Base-by-base conservation (phyloP, 2,329 filamentous ascomycete genomes). In the Aspergillus fructus region DNA sequence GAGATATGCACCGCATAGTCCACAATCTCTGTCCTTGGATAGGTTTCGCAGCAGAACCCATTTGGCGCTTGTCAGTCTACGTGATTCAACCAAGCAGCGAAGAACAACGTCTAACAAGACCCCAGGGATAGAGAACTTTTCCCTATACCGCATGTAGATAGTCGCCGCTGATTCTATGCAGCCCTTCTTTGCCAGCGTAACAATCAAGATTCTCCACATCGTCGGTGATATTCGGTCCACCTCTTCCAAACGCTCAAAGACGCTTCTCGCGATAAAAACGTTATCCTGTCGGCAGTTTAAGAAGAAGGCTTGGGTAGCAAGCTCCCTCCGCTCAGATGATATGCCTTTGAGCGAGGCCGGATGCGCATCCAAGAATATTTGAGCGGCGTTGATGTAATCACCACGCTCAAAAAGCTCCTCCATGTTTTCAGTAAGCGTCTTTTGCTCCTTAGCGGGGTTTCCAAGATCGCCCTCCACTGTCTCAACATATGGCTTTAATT, bases 181-280 rank as follows among this genome's bases (percentile, higher is more conserved):
- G 3, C 71, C 70, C 48, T 69, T 67, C 50, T 69, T 74, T 12
- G 71, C 71, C 52, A 76, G 60, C 12, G 68, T 58, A 53, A 72
- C 63, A 42, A 77, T 68, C 62, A 77, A 55, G 12, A 69, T 62
- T 49, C 70, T 69, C 75, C 75, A 77, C 61, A 76, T 68, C 13
- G 64, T 59, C 8, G 60, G 62, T 13, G 71, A 69, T 6, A 77
- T 59, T 17, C 64, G 58, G 42, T 70, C 66, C 46, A 74, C 60
- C 19, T 63, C 61, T 48, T 74, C 69, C 50, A 77, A 56, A 19
- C 70, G 69, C 19, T 69, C 55, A 49, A 76, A 77, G 2, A 77
- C 45, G 48, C 63, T 69, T 30, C 71, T 63, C n/a, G 75, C 75
- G 11, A 76, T 65, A 49, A 71, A 74, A 1, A 74, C 65, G 45